A percentile compares a stretch with the other conserved stretches of the same genome.
Evolutionary conservation across 148 eudicot genomes (phyloP).

Genomic region (Spergularia bocconei): DNA sequence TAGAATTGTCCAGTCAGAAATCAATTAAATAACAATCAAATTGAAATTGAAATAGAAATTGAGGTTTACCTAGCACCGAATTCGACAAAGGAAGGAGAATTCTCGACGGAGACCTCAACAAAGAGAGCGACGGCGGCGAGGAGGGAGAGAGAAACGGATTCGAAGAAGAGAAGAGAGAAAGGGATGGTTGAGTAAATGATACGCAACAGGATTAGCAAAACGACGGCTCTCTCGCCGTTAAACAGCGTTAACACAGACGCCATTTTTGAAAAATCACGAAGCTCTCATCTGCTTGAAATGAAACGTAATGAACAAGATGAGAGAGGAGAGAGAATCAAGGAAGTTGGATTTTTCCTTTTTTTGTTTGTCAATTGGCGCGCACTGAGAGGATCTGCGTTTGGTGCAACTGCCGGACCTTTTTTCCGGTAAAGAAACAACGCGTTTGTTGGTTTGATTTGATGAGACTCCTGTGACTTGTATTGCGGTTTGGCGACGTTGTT

Average conservation of each 20-base stretch:
- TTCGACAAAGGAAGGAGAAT: slow-evolving; percentile 25
- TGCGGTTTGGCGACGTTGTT: no score
- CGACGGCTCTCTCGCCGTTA: slow-evolving; percentile 90
- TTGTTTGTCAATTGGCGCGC: slow-evolving; percentile 24
- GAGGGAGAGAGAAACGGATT: slow-evolving; percentile 44
- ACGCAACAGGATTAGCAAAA: slow-evolving; percentile 42
- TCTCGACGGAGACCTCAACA: slow-evolving; percentile 59
- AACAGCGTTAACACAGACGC: slow-evolving; percentile 45
- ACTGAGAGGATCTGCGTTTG: neutral
- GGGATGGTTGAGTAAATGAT: slow-evolving; percentile 41
- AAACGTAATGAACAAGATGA: no score
- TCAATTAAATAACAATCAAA: neutral
- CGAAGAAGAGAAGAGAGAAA: slow-evolving; percentile 45
- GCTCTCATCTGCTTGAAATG: neutral
- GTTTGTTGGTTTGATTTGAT: no score
- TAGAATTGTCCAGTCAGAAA: neutral
- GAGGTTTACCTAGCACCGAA: slow-evolving; percentile 53
- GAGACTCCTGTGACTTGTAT: no score
- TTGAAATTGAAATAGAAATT: neutral
- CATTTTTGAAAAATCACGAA: slow-evolving; percentile 11
- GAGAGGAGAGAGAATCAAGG: slow-evolving; percentile 6
- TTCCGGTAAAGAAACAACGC: no score
- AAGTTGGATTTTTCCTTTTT: neutral
- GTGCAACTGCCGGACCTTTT: no score
- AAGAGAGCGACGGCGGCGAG: slow-evolving; percentile 49